phyloP scores from a whole-genome alignment of 306 rosid genomes.

The Inga oerstediana region DNA sequence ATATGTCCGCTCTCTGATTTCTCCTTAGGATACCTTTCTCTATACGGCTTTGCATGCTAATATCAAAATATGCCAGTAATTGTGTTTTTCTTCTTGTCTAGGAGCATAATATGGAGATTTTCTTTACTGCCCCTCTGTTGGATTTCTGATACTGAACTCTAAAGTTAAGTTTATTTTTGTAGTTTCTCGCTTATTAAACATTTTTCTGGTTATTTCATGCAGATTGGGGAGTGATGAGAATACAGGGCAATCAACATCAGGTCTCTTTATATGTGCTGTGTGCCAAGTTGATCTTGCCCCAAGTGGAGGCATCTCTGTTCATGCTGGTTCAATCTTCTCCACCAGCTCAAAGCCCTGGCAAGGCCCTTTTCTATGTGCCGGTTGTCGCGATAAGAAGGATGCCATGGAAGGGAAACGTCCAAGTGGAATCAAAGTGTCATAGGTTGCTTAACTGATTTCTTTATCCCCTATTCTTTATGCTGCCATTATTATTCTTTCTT shows the following conservation, averaged over 20 bases:
- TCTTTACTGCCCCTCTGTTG: neutral
- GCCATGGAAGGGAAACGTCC: slow-evolving; percentile 99
- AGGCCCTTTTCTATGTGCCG: slow-evolving; percentile 90
- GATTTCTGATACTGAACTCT: neutral
- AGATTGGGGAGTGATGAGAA: slow-evolving; percentile 81
- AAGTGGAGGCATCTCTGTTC: slow-evolving; percentile 91
- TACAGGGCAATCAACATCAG: slow-evolving; percentile 71
- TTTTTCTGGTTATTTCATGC: slow-evolving; percentile 36
- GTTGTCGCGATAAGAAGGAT: slow-evolving; percentile 89
- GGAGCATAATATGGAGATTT: neutral
- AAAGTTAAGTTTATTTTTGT: too few species aligned
- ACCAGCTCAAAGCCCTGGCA: slow-evolving; percentile 95
- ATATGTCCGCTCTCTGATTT: neutral
- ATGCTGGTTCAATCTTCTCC: slow-evolving; percentile 91
- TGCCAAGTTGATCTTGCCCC: slow-evolving; percentile 95
- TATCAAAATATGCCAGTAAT: neutral
- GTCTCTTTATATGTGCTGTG: slow-evolving; percentile 82
- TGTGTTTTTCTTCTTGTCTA: neutral
- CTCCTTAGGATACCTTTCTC: neutral
- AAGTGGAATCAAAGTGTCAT: slow-evolving; percentile 80
- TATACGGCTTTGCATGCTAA: neutral
- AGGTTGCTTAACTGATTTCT: slow-evolving; percentile 35
- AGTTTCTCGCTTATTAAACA: neutral
- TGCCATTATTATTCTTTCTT: slow-evolving; percentile 34
- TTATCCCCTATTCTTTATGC: slow-evolving; percentile 40